Evolutionary conservation across 441 rosid species (phyloP).

Genomic region (Jatropha podagrica): DNA sequence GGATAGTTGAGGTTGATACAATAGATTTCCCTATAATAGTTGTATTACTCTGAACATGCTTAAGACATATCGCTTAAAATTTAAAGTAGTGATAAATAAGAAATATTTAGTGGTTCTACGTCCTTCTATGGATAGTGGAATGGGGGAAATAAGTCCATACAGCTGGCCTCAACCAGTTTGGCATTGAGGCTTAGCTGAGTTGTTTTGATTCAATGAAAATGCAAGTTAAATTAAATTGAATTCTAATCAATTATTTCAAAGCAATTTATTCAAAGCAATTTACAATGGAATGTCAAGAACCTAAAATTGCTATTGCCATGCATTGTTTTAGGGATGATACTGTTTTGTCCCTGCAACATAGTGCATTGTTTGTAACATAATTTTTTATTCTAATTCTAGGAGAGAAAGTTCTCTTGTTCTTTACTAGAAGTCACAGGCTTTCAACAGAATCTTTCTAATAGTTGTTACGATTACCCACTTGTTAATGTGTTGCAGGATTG

Average conservation of each 20-base stretch:
- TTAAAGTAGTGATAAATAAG: no score
- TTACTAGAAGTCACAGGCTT: slow-evolving; percentile 1
- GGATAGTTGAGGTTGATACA: no score
- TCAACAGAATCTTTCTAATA: not conserved
- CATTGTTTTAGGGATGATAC: not conserved
- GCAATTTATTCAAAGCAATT: not conserved
- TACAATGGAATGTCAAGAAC: not conserved
- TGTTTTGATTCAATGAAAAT: not conserved
- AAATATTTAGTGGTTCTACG: no score
- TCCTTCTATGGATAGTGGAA: not conserved
- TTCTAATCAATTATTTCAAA: no score
- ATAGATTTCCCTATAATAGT: no score
- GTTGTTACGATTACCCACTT: not conserved
- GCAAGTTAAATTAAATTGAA: not conserved
- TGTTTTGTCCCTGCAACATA: not conserved
- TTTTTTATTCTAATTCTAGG: not conserved
- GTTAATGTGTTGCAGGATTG: slow-evolving; percentile 58
- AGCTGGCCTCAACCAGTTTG: not conserved
- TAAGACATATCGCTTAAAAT: no score
- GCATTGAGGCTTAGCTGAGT: not conserved
- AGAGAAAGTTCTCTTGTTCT: not conserved
- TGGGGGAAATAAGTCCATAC: not conserved
- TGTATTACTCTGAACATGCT: no score
- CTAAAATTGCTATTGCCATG: not conserved
- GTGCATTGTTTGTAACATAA: not conserved